phyloP scores from a whole-genome alignment of 2,329 filamentous ascomycete genomes.

The Colletotrichum agaves region DNA sequence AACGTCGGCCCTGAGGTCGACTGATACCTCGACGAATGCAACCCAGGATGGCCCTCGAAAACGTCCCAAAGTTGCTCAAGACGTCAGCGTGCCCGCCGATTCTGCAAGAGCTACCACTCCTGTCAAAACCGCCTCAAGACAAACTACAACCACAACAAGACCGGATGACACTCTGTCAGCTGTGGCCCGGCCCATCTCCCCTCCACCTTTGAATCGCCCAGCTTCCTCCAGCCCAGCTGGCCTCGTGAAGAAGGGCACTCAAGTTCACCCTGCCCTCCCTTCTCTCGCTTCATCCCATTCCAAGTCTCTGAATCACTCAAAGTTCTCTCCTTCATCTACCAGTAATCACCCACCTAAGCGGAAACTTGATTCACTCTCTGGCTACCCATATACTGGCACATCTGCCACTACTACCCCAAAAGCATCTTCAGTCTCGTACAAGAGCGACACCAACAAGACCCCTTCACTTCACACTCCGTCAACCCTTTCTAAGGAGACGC shows the following conservation, averaged over 20 bases:
- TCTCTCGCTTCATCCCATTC: conserved; percentile 26
- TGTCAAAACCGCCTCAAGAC: conserved; percentile 38
- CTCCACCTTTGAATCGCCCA: conserved; percentile 45
- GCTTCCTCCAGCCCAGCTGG: neutral
- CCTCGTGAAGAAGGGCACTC: conserved; percentile 11
- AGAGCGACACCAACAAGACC: neutral
- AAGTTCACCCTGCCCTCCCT: conserved; percentile 8
- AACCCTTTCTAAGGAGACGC: conserved; percentile 34
- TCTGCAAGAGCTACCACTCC: conserved; percentile 27
- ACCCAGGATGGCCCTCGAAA: conserved; percentile 47
- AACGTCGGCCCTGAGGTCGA: conserved; percentile 30
- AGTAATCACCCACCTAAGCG: conserved; percentile 22
- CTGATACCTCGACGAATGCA: conserved; percentile 32
- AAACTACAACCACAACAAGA: conserved; percentile 29
- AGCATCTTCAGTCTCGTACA: conserved; percentile 10
- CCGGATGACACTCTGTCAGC: conserved; percentile 40
- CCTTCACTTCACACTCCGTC: conserved; percentile 24
- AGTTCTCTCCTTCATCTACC: conserved; percentile 30
- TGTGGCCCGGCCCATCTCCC: conserved; percentile 47
- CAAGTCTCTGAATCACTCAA: conserved; percentile 26
- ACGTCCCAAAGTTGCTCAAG: conserved; percentile 43
- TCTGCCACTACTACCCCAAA: conserved; percentile 17
- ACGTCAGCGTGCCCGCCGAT: conserved; percentile 31
- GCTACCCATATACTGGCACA: conserved; percentile 7
- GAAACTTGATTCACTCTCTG: conserved; percentile 19